Base-by-base conservation (phyloP, 2,329 filamentous ascomycete genomes). In the Nigrograna mackinnonii region DNA sequence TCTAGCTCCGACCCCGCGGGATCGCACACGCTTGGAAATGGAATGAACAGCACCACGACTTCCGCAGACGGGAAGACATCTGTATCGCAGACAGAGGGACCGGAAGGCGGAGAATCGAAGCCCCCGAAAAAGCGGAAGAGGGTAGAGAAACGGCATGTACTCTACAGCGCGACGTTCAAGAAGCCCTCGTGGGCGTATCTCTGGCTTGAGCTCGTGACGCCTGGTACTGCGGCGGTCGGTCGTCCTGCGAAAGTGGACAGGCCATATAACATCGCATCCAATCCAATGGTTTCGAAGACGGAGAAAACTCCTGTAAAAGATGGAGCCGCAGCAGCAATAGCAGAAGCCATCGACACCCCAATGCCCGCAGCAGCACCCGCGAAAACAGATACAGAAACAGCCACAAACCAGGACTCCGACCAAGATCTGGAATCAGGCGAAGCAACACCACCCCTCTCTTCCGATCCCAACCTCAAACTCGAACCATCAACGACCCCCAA, bases 121-220 rank as follows among this genome's bases (percentile, higher is more conserved):
- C n/a, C n/a, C n/a, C n/a, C n/a, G n/a, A 47, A 54, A 19, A 54
- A 59, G 26, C 48, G 49, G 28, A 51, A 60, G 39, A 46, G 50
- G 20, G 54, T 53, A 37, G 21, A 46, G 19, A 47, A 43, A 39
- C 9, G 44, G 1, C 55, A 63, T 33, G 49, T 58, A 7, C 51
- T 68, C 12, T 57, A 60, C 47, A 57, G 66, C 38, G 49, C 66
- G 44, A 74, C 73, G 7, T 64, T 74, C 46, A 62, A 66, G 44
- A 56, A 60, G 4, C 67, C 66, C 4, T 37, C 40, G 9, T 72
- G 68, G 68, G 49, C 62, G n/a, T 74, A 75, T 55, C 56, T 76
- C 37, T 68, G 70, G 52, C 66, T 75, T 1, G 44, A 52, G 36
- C 67, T 74, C 44, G 14, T 55, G 14, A 59, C 57, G 5, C 49